phyloP scores from a whole-genome alignment of 164 flowering plant genomes.

The Annona cherimola region DNA sequence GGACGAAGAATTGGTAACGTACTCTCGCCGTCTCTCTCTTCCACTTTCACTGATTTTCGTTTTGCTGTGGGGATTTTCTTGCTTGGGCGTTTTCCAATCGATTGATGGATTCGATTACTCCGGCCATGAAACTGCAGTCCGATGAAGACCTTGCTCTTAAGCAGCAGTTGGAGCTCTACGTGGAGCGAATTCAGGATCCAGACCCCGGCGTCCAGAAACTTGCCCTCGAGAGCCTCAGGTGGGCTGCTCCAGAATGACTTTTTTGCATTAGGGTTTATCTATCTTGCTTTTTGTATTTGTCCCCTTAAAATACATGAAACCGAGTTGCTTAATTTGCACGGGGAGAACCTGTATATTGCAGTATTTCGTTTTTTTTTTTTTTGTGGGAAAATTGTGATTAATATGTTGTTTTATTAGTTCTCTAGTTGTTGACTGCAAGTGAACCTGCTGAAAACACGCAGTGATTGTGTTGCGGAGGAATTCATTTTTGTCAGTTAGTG shows the following conservation, averaged over 20 bases:
- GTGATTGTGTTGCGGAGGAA: background rate
- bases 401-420: too few relatives aligned
- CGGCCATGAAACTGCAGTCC: slow-evolving; percentile 39
- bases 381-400: too few relatives aligned
- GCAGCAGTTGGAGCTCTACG: slow-evolving; percentile 91
- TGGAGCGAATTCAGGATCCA: slow-evolving; percentile 85
- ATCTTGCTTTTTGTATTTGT: too few relatives aligned
- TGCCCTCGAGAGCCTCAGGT: slow-evolving; percentile 98
- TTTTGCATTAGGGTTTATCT: background rate
- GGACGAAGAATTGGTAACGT: slow-evolving; percentile 77
- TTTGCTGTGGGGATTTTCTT: slow-evolving; percentile 2
- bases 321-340: too few relatives aligned
- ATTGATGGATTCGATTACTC: background rate
- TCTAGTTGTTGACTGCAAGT: too few relatives aligned
- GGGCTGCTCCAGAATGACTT: background rate
- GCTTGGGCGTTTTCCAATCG: background rate
- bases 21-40: background rate
- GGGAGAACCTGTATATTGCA: too few relatives aligned
- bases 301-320: too few relatives aligned
- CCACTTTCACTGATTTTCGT: background rate
- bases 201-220: slow-evolving; percentile 76
- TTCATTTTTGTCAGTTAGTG: background rate
- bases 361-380: too few relatives aligned
- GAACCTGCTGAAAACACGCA: too few relatives aligned
- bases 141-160: slow-evolving; percentile 96